Evolutionary conservation across 345 rosid species (phyloP).

Genomic region (Hibiscus mutabilis): DNA sequence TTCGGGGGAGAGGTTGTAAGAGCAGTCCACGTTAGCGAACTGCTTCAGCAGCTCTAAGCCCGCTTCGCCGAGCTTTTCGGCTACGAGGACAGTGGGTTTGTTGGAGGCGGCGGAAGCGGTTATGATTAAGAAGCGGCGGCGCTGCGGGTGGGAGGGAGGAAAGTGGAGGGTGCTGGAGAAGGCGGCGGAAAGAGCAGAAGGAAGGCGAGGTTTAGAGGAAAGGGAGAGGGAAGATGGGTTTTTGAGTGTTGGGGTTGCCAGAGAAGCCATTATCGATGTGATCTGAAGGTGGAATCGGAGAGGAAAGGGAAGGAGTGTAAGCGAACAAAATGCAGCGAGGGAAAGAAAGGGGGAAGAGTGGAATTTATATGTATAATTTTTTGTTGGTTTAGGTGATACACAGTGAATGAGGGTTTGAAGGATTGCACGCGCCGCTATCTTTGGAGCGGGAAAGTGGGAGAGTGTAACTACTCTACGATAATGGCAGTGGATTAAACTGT

Average conservation of each 20-base stretch:
- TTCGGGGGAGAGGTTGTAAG: conserved; percentile 71
- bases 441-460: neutral
- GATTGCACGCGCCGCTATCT: neutral
- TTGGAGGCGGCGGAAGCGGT: conserved; percentile 26
- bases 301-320: conserved; percentile 6
- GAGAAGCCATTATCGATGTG: conserved; percentile 22
- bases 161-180: conserved; percentile 15
- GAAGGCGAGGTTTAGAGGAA: conserved; percentile 23
- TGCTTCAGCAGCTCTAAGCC: conserved; percentile 53
- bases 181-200: conserved; percentile 22
- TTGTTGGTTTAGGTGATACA: conserved; percentile 9
- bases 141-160: conserved; percentile 12
- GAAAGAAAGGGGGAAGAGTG: conserved; percentile 14
- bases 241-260: conserved; percentile 24
- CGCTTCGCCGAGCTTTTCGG: conserved; percentile 85
- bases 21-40: conserved; percentile 68
- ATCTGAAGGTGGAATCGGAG: neutral
- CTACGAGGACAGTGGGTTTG: conserved; percentile 72
- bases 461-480: neutral
- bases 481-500: neutral
- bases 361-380: conserved; percentile 9
- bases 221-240: conserved; percentile 29
- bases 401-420: neutral
- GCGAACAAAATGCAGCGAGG: conserved; percentile 24
- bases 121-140: conserved; percentile 13